Evolutionary conservation across 1,284 basidiomycete species (phyloP), one percentile per base, ranked within the genome.

Genomic region (Fistulina hepatica): DNA sequence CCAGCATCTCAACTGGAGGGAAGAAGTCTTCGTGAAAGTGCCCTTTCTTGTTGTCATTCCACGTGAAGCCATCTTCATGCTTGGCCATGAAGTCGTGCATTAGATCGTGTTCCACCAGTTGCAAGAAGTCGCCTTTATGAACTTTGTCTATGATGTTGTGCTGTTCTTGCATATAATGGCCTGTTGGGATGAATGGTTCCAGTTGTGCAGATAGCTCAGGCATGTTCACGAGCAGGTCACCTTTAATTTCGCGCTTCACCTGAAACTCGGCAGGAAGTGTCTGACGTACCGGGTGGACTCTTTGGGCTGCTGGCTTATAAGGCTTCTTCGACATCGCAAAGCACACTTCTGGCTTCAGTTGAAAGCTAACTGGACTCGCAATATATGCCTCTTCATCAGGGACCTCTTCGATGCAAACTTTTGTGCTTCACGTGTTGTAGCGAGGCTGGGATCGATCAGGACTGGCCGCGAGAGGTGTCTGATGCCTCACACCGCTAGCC

Each of bases 1-100:
- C 37, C 9, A 48, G 47, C 9, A 52, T 47, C 32, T 52, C 19
- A 45, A 58, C 33, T 1, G 50, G 50, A 0, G 44, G 41, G 16
- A 53, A 54, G 43, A 48, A 55, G 10, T 46, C 43, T 6, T 22
- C 23, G 12, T 34, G 34, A 15, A 41, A 41, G 8, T 38, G 33
- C 1, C 63, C 60, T 17, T 51, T 37, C 37, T 65, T 55, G 0
- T 33, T 21, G 27, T 64, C 55, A 7, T 51, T 39, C 61, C 55
- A 64, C 6, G 60, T 54, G 22, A 61, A 56, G 0, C 34, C 55
- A 3, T 42, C 31, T 9, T 56, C 40, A 7, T 52, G 44, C 6
- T 31, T 9, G 7, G 25, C 21, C 34, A 56, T 45, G 25, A 56
- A 39, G 22, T 52, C 34, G 24, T 54, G 49, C 20, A 51, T 37